Conservation (phyloP, 2,329 filamentous ascomycete genomes). For the Delphinella strobiligena region DNA sequence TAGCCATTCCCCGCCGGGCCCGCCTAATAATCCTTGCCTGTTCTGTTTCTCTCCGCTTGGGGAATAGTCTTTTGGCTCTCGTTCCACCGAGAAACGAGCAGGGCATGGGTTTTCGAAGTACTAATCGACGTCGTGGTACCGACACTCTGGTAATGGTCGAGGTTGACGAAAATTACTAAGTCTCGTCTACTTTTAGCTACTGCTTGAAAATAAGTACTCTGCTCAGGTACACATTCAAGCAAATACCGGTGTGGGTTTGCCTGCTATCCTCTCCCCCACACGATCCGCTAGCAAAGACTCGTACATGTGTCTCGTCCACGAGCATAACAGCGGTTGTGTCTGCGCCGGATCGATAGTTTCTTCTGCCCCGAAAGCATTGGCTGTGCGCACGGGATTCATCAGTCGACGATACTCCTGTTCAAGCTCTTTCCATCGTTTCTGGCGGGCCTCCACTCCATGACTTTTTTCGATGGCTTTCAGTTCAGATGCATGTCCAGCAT, state of each 20-base stretch:
- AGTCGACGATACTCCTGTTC: slow-evolving; percentile 48
- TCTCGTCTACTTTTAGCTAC: background rate
- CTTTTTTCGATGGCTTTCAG: slow-evolving; percentile 42
- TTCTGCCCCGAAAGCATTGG: slow-evolving; percentile 51
- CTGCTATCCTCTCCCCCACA: slow-evolving; percentile 28
- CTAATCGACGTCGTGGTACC: too few relatives aligned
- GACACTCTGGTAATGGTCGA: too few relatives aligned
- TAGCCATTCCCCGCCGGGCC: too few relatives aligned
- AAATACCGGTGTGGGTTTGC: slow-evolving; percentile 14
- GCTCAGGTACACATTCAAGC: too few relatives aligned
- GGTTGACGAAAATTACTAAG: too few relatives aligned
- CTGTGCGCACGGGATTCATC: slow-evolving; percentile 54
- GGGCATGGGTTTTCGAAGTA: too few relatives aligned
- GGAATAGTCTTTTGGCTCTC: too few relatives aligned
- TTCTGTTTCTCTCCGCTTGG: too few relatives aligned
- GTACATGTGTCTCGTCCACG: slow-evolving; percentile 47
- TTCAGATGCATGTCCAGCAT: slow-evolving; percentile 50
- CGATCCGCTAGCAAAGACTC: slow-evolving; percentile 39
- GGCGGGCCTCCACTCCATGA: slow-evolving; percentile 34
- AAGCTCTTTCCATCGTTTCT: slow-evolving; percentile 42
- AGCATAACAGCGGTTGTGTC: slow-evolving; percentile 42
- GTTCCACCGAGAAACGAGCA: too few relatives aligned
- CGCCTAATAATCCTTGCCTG: too few relatives aligned
- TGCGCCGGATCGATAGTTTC: slow-evolving; percentile 53
- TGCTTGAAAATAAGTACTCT: too few relatives aligned